Evolutionary conservation across 2,329 filamentous ascomycete genomes (phyloP).

Genomic region (Lasiodiplodia citricola): DNA sequence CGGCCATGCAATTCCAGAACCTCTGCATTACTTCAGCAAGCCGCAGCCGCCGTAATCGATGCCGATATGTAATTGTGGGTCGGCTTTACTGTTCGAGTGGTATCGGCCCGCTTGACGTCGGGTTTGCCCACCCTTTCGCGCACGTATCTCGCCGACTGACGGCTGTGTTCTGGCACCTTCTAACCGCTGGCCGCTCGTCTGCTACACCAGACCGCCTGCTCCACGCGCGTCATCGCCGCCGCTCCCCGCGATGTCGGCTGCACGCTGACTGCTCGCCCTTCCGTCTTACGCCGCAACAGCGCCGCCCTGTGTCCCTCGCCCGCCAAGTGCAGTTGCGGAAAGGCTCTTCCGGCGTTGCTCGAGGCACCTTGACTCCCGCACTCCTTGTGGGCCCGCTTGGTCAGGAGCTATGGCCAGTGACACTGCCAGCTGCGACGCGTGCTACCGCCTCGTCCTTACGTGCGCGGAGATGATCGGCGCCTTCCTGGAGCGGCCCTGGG

Average conservation of each 20-base stretch:
- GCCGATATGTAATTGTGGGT: constrained; percentile 25
- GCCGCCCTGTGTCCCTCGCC: not conserved
- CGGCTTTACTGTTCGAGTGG: constrained; percentile 16
- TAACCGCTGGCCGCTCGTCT: not conserved
- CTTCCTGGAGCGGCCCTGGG: constrained; percentile 8
- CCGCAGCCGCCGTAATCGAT: constrained; percentile 17
- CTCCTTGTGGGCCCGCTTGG: constrained; percentile 13
- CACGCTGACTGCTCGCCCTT: constrained; percentile 11
- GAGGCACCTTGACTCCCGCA: constrained; percentile 3
- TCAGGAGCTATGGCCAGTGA: constrained; percentile 27
- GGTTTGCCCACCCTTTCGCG: constrained; percentile 22
- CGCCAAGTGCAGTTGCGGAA: constrained; percentile 18
- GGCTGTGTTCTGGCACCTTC: constrained; percentile 18
- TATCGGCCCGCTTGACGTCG: constrained; percentile 25
- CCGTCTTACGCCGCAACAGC: constrained; percentile 4
- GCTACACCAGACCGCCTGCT: not conserved
- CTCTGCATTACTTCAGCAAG: constrained; percentile 27
- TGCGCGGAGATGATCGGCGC: constrained; percentile 15
- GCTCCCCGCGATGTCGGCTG: constrained; percentile 8
- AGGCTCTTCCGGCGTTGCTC: constrained; percentile 20
- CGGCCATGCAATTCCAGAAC: constrained; percentile 22
- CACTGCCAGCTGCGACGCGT: constrained; percentile 14
- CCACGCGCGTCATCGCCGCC: not conserved
- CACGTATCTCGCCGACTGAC: constrained; percentile 13
- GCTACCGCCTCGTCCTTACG: constrained; percentile 7